Evolutionary conservation across 176 grass and related monocot genomes (phyloP).

Genomic region (Zea mays): DNA sequence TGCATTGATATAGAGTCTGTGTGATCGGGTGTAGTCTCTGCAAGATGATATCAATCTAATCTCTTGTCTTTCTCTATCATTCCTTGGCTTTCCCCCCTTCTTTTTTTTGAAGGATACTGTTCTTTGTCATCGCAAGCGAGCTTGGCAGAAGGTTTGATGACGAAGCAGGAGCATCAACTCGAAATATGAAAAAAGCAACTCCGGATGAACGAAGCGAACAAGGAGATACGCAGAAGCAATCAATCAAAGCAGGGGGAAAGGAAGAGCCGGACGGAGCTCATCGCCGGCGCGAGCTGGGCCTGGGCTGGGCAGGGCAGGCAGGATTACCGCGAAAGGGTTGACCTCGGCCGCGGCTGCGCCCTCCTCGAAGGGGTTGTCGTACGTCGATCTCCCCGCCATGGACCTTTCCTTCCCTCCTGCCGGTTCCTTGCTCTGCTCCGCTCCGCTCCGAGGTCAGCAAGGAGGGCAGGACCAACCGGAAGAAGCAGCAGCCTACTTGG

Average conservation of each 20-base stretch:
- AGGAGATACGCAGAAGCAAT: background rate
- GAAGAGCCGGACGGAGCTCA: background rate
- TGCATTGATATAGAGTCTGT: background rate
- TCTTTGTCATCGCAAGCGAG: too few species aligned
- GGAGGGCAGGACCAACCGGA: too few species aligned
- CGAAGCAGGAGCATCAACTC: background rate
- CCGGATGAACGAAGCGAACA: too few species aligned
- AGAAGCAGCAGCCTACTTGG: too few species aligned
- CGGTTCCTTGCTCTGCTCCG: background rate
- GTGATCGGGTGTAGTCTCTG: background rate
- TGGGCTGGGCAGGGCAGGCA: too few species aligned
- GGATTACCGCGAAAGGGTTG: conserved; percentile 55
- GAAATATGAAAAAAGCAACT: too few species aligned
- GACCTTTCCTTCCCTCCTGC: too few species aligned
- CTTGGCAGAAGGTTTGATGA: background rate
- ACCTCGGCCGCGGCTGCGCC: conserved; percentile 41
- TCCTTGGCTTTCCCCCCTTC: too few species aligned
- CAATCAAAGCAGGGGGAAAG: background rate
- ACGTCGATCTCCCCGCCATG: conserved; percentile 50
- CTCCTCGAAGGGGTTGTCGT: conserved; percentile 55
- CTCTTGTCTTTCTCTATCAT: too few species aligned
- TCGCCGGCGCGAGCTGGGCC: too few species aligned
- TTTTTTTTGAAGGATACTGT: too few species aligned
- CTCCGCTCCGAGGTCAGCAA: conserved; percentile 32
- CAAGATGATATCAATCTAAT: background rate